These are phyloP conservation scores for Ophiostoma sp. DNA, from an alignment of 2,329 filamentous ascomycete species.

Conservation along the genomic window DNA sequence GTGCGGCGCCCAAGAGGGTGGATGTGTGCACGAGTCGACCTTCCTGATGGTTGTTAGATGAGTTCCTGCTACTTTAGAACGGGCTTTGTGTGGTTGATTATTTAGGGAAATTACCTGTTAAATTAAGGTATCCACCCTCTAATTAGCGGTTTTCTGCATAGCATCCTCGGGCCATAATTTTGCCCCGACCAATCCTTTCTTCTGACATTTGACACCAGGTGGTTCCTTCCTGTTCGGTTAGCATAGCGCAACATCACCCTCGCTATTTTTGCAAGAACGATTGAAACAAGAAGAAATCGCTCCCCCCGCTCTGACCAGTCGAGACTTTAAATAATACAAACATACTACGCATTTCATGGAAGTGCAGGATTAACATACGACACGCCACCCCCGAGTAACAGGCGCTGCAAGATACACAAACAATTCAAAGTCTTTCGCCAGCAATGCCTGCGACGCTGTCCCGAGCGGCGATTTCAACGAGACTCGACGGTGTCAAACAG, in stretches of 20 bases:
- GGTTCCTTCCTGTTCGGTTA: slow-evolving; percentile 7
- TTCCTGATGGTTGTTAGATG: slow-evolving; percentile 13
- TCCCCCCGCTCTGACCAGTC: slow-evolving; percentile 2
- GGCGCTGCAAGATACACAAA: slow-evolving; percentile 12
- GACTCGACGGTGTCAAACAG: slow-evolving; percentile 9
- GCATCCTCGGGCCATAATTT: slow-evolving; percentile 5
- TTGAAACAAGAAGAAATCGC: slow-evolving; percentile 10
- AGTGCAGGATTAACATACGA: slow-evolving; percentile 7
- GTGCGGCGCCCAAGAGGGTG: slow-evolving; percentile 10
- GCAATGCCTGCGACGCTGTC: slow-evolving; percentile 6
- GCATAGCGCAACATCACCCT: background rate
- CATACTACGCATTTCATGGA: slow-evolving; percentile 8
- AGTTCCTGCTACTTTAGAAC: slow-evolving; percentile 12
- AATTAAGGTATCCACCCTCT: background rate
- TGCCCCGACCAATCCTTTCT: slow-evolving; percentile 6
- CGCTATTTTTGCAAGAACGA: slow-evolving; percentile 11
- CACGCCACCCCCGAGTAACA: slow-evolving; percentile 1
- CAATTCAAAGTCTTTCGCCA: slow-evolving; percentile 9
- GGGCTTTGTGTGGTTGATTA: slow-evolving; percentile 5
- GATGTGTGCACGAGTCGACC: slow-evolving; percentile 8
- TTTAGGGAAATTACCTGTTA: slow-evolving; percentile 9
- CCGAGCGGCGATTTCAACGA: slow-evolving; percentile 1
- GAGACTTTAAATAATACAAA: slow-evolving; percentile 1
- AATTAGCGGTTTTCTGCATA: slow-evolving; percentile 5
- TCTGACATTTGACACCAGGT: slow-evolving; percentile 6